Evolutionary conservation across 108 stramenopile species (phyloP).

Genomic region (Skeletonema potamos): DNA sequence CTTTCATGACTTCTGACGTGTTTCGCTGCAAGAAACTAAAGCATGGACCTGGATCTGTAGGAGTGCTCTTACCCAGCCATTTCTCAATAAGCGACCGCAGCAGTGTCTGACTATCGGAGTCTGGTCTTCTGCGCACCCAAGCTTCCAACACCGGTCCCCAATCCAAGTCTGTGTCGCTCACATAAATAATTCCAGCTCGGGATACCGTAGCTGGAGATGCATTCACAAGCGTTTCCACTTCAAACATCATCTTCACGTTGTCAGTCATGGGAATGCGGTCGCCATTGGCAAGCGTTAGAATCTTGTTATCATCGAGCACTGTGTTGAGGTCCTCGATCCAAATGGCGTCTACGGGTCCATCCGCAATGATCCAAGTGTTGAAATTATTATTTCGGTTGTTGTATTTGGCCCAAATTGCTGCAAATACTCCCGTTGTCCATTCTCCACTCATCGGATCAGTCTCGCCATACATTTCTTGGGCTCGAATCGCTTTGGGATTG

Average conservation of each 20-base stretch:
- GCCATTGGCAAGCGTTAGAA: constrained; percentile 89
- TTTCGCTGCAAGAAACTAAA: constrained; percentile 76
- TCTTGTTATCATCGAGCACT: constrained; percentile 89
- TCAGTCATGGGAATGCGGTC: constrained; percentile 96
- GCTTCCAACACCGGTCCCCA: constrained; percentile 86
- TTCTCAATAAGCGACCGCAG: constrained; percentile 62
- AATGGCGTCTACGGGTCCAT: constrained; percentile 94
- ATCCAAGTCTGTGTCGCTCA: constrained; percentile 88
- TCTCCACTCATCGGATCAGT: constrained; percentile 86
- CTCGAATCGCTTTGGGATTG: constrained; percentile 92
- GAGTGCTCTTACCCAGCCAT: constrained; percentile 74
- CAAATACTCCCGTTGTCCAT: constrained; percentile 93
- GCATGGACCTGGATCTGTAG: constrained; percentile 73
- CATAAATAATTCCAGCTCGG: constrained; percentile 92
- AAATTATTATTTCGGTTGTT: constrained; percentile 84
- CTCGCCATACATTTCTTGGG: constrained; percentile 94
- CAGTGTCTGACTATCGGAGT: constrained; percentile 53
- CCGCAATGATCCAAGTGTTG: constrained; percentile 94
- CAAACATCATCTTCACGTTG: constrained; percentile 87
- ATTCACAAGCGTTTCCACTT: constrained; percentile 89
- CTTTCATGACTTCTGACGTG: constrained; percentile 72
- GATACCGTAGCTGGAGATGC: constrained; percentile 95
- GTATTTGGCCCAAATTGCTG: constrained; percentile 91
- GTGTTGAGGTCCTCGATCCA: constrained; percentile 96
- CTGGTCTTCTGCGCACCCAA: constrained; percentile 78